phyloP scores from a whole-genome alignment of 179 eudicot genomes.

The Sideroxylon spinosum region DNA sequence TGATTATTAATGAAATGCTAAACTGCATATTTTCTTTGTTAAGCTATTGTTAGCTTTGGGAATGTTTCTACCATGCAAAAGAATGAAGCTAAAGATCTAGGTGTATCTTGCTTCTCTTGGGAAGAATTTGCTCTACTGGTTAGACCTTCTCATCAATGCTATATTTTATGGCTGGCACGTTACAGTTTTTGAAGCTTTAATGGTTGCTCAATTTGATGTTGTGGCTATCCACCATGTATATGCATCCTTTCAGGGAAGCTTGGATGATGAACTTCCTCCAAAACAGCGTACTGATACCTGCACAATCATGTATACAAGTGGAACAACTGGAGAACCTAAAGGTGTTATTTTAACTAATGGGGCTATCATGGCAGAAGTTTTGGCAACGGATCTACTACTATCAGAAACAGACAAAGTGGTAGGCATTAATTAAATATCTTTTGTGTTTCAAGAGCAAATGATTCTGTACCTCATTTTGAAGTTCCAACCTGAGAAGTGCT shows the following conservation, averaged over 20 bases:
- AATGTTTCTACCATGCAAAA: constrained; percentile 51
- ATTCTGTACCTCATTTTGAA: background rate
- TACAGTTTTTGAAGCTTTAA: background rate
- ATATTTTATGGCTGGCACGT: background rate
- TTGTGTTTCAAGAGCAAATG: constrained; percentile 2
- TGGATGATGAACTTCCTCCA: constrained; percentile 53
- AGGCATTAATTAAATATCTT: background rate
- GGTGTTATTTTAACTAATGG: constrained; percentile 76
- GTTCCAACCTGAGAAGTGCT: background rate
- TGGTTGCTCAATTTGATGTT: background rate
- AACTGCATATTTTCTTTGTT: constrained; percentile 13
- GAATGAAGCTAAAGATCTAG: constrained; percentile 63
- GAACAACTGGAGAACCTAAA: constrained; percentile 94
- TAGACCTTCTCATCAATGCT: constrained; percentile 11
- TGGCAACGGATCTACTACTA: constrained; percentile 57
- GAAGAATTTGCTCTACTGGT: constrained; percentile 69
- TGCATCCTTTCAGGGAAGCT: constrained; percentile 46
- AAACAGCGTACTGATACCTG: constrained; percentile 53
- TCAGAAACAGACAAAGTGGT: constrained; percentile 68
- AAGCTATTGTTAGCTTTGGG: constrained; percentile 88
- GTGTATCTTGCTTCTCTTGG: constrained; percentile 83
- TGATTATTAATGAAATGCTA: background rate
- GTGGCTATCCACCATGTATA: background rate
- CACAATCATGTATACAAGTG: constrained; percentile 96
- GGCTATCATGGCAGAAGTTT: constrained; percentile 64